Conservation (phyloP, 208 protist species). For the Leishmania tropica region DNA sequence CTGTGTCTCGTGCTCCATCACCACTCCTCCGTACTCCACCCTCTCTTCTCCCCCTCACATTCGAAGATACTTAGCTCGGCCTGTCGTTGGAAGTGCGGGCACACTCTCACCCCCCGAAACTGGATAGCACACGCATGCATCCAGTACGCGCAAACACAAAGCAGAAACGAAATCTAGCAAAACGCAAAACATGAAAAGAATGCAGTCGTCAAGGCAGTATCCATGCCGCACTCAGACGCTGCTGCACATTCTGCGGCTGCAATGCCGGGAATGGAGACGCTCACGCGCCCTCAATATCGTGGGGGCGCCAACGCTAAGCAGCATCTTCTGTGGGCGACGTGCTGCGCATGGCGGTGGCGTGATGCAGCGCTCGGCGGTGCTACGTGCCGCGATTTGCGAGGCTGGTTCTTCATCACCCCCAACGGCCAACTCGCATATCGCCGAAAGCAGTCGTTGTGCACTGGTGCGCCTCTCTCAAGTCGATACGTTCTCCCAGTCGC, state of each 20-base stretch:
- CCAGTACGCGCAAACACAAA: background rate
- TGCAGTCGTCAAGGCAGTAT: background rate
- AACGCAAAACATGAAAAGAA: background rate
- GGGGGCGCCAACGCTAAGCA: background rate
- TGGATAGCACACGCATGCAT: background rate
- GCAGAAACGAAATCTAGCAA: background rate
- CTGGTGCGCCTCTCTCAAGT: conserved; percentile 6
- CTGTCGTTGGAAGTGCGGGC: background rate
- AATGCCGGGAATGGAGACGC: background rate
- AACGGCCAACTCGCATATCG: background rate
- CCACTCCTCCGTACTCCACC: background rate
- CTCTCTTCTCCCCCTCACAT: background rate
- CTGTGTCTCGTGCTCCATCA: background rate
- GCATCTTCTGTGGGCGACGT: background rate
- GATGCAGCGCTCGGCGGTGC: background rate
- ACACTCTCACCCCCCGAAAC: background rate
- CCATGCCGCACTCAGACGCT: background rate
- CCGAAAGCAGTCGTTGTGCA: background rate
- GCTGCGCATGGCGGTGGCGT: background rate
- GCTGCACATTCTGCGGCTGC: background rate
- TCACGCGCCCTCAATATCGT: background rate
- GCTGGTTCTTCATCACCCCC: background rate
- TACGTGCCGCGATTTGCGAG: background rate
- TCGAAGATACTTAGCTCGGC: background rate
- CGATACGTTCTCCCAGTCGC: conserved; percentile 47